Base-by-base conservation (phyloP, 768 basidiomycete species). In the Mycena galericulata region DNA sequence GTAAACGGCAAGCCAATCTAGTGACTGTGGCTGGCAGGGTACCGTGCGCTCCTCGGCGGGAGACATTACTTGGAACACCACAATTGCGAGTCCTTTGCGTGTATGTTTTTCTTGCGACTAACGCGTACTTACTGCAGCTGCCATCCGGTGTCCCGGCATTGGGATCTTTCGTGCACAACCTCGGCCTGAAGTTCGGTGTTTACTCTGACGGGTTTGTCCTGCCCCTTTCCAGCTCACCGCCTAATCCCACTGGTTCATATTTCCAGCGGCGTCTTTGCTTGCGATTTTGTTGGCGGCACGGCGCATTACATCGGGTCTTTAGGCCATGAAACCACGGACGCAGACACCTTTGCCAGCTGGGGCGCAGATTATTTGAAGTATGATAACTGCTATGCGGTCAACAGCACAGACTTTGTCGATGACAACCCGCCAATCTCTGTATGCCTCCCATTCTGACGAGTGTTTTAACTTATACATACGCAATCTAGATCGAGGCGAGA, bases 101-200 rank as follows among this genome's bases (percentile, higher is more conserved):
- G 24, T 17, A 8, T 29, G 14, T 20, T 49, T 1, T 45, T 5
- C 10, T 8, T 29, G 3, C 14, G 53, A 27, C 10, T 51, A 12
- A 58, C 2, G 3, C 15, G 9, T 32, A 22, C 10, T 36, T n/a
- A n/a, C n/a, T n/a, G 38, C 45, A 74, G 29, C 73, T 83, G 40
- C 83, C 84, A 22, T 76, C 77, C 2, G 83, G 83, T 5, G 75
- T 82, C 29, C 80, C 82, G 11, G 80, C 82, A 1, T 72, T 84
- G 49, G 77, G 77, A 22, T 74, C 79, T 17, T 84, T 80, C 59
- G 71, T 84, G 22, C 81, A 83, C 62, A 74, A 72, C 54, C 68
- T 75, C 4, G 74, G 71, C 20, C 90, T 66, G 87, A 87, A 34
- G 87, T 91, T 75, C 92, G 90, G 66, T 83, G 88, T 70, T 89